phyloP scores from a whole-genome alignment of 345 rosid genomes.

The Acer negundo region DNA sequence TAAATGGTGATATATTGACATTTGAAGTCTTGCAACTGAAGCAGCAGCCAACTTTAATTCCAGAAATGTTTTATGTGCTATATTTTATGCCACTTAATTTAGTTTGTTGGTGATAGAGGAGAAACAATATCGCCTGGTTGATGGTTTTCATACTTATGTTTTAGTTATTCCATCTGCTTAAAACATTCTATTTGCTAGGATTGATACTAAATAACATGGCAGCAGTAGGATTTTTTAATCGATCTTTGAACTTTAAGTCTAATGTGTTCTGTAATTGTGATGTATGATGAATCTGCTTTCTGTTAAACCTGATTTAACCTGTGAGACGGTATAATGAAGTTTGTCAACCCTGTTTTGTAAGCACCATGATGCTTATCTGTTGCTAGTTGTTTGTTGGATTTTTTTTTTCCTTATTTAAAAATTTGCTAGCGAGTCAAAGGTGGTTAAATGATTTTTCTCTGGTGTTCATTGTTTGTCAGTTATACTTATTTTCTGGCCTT shows the following conservation, averaged over 20 bases:
- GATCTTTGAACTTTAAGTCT: background rate
- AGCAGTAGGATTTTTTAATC: background rate
- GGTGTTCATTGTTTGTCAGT: background rate
- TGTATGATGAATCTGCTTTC: background rate
- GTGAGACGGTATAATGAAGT: background rate
- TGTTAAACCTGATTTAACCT: background rate
- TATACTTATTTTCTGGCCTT: background rate
- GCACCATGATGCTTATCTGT: constrained; percentile 1
- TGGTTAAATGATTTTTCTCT: background rate
- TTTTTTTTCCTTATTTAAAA: background rate
- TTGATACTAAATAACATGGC: background rate
- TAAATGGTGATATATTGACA: background rate
- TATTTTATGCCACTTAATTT: background rate
- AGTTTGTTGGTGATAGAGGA: background rate
- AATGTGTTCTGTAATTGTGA: background rate
- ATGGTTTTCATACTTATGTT: background rate
- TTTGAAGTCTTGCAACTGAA: constrained; percentile 1
- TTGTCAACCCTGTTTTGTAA: background rate
- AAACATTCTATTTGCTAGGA: background rate
- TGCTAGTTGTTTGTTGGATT: background rate
- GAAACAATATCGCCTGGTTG: background rate
- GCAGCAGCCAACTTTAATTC: background rate
- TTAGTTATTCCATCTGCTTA: background rate
- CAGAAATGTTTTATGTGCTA: background rate
- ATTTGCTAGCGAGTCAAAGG: background rate